phyloP scores from a whole-genome alignment of 2,329 filamentous ascomycete species.

The Claviceps purpurea region DNA sequence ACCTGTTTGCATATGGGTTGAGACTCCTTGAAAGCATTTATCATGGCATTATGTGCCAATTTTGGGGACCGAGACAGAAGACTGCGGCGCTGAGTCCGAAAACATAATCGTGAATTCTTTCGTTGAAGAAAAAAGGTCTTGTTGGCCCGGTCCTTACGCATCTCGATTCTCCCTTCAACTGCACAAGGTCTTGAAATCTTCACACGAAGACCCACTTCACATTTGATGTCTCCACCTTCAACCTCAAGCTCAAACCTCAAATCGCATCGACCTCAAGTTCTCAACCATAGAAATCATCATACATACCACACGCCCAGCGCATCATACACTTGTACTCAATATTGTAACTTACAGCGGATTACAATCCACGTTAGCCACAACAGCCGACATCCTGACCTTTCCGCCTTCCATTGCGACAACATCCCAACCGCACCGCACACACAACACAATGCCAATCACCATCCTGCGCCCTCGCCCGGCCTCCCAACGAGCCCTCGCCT shows the following conservation, averaged over 20 bases:
- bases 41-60: too few species aligned
- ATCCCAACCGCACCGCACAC: not conserved
- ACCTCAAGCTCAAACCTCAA: not conserved
- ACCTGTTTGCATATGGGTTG: too few species aligned
- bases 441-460: constrained; percentile 31
- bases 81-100: too few species aligned
- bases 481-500: constrained; percentile 11
- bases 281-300: not conserved
- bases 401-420: too few species aligned
- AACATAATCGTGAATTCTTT: too few species aligned
- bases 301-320: not conserved
- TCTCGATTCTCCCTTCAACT: not conserved
- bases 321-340: not conserved
- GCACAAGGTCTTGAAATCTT: not conserved
- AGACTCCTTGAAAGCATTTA: too few species aligned
- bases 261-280: not conserved
- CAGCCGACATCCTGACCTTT: too few species aligned
- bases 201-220: not conserved
- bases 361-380: too few species aligned
- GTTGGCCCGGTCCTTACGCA: not conserved
- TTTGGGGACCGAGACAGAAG: too few species aligned
- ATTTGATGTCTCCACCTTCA: not conserved
- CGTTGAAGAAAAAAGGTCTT: not conserved
- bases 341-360: too few species aligned
- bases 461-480: constrained; percentile 29